A percentile compares a stretch with the other conserved stretches of the same genome.
phyloP scores from a whole-genome alignment of 768 basidiomycete species.

The Imleria badia region DNA sequence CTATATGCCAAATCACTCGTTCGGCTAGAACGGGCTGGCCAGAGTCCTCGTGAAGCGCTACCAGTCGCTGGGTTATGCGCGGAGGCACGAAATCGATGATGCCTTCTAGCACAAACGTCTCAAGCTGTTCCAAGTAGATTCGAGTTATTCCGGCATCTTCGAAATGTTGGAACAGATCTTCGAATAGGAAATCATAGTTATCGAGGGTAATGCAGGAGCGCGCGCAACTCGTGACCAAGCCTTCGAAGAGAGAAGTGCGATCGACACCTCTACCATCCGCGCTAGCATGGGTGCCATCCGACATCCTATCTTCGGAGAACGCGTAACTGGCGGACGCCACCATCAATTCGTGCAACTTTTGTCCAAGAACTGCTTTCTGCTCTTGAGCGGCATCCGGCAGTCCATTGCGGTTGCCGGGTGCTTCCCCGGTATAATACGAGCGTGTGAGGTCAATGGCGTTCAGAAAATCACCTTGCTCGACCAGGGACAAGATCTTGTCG shows the following conservation, averaged over 20 bases:
- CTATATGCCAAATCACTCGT: conserved; percentile 93
- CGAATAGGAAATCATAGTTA: conserved; percentile 86
- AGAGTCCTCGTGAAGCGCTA: conserved; percentile 73
- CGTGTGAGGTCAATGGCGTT: conserved; percentile 85
- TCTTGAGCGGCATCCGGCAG: conserved; percentile 68
- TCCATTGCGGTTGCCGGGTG: conserved; percentile 83
- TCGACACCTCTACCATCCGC: conserved; percentile 90
- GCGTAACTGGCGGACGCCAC: conserved; percentile 82
- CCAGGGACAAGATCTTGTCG: conserved; percentile 81
- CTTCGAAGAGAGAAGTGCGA: conserved; percentile 86
- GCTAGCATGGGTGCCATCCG: conserved; percentile 79
- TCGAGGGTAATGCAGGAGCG: conserved; percentile 78
- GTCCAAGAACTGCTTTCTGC: conserved; percentile 64
- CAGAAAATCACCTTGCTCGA: conserved; percentile 85
- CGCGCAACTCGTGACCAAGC: conserved; percentile 73
- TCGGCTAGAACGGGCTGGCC: conserved; percentile 76
- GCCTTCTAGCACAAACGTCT: conserved; percentile 76
- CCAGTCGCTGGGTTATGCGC: conserved; percentile 80
- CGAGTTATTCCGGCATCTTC: conserved; percentile 77
- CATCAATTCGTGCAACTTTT: conserved; percentile 81
- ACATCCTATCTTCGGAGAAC: conserved; percentile 95
- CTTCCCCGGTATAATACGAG: conserved; percentile 75
- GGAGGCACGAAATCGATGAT: conserved; percentile 79
- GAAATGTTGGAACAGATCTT: conserved; percentile 91
- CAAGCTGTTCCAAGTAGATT: conserved; percentile 82